Conservation (phyloP, 2,329 filamentous ascomycete species). For the Aureobasidium sp. region DNA sequence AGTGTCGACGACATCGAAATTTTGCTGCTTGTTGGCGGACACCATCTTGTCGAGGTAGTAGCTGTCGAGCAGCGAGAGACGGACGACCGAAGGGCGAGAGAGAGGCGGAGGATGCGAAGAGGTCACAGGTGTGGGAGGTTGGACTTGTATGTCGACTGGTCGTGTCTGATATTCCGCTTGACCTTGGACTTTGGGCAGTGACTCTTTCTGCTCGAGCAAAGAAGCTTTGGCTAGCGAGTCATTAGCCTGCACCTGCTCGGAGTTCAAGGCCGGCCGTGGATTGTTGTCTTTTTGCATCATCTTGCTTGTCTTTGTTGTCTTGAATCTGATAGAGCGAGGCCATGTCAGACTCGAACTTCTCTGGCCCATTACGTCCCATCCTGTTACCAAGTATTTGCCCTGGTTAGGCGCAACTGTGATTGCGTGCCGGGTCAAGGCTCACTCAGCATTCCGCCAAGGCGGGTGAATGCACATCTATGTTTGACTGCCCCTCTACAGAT, state of each 20-base stretch:
- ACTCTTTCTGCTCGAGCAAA: neutral
- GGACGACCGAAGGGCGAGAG: neutral
- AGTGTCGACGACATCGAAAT: conserved; percentile 53
- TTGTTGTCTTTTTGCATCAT: neutral
- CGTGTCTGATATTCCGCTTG: neutral
- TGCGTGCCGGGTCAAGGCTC: neutral
- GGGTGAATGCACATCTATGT: neutral
- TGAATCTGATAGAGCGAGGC: neutral
- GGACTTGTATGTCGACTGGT: neutral
- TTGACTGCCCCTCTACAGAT: neutral
- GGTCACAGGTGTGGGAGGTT: neutral
- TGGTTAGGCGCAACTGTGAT: neutral
- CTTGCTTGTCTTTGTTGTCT: neutral
- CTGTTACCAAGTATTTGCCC: neutral
- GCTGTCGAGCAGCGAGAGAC: conserved; percentile 11
- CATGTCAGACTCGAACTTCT: neutral
- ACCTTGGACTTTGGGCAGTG: neutral
- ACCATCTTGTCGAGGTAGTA: conserved; percentile 3
- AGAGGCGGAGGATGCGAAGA: neutral
- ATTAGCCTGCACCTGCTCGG: neutral
- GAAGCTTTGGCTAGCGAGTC: conserved; percentile 10
- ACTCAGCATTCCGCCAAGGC: neutral
- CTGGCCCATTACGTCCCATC: neutral
- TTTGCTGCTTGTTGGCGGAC: conserved; percentile 1
- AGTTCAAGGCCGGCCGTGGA: neutral